A percentile compares a stretch with the other conserved stretches of the same genome.
These are phyloP conservation scores for Scolecobasidium constrictum DNA, from an alignment of 2,329 filamentous ascomycete species.

Conservation along the genomic window DNA sequence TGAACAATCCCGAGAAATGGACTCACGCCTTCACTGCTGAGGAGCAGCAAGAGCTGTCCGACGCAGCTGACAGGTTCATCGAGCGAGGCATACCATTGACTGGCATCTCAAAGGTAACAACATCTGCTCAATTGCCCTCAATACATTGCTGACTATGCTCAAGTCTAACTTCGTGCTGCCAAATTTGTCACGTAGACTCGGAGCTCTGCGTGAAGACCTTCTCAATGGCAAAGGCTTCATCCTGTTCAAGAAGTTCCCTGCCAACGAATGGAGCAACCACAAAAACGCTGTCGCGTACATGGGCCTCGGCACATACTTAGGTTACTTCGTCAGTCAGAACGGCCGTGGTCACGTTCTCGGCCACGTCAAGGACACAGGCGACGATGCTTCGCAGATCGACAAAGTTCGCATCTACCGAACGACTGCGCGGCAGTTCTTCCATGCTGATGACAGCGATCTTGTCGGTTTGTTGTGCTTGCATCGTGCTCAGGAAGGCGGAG, in stretches of 20 bases:
- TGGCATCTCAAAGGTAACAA: conserved; percentile 51
- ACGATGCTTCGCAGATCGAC: conserved; percentile 71
- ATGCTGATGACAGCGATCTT: conserved; percentile 71
- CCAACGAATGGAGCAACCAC: conserved; percentile 60
- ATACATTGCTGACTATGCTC: not conserved
- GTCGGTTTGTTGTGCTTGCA: conserved; percentile 76
- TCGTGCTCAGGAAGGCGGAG: conserved; percentile 67
- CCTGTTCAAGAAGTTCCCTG: conserved; percentile 77
- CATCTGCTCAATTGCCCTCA: conserved; percentile 13
- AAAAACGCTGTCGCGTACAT: conserved; percentile 87
- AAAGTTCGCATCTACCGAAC: conserved; percentile 86
- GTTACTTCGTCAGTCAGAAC: conserved; percentile 84
- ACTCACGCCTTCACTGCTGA: conserved; percentile 56
- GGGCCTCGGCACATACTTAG: conserved; percentile 72
- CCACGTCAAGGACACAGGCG: conserved; percentile 81
- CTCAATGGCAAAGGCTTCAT: conserved; percentile 83
- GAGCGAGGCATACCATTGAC: conserved; percentile 54
- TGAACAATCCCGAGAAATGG: conserved; percentile 55
- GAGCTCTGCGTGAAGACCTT: conserved; percentile 50
- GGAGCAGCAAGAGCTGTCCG: conserved; percentile 57
- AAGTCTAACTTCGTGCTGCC: conserved; percentile 51
- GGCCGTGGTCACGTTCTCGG: conserved; percentile 74
- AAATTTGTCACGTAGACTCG: conserved; percentile 42
- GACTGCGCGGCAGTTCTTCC: conserved; percentile 76
- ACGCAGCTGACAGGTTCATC: conserved; percentile 59